Conservation (phyloP, 2,329 filamentous ascomycete species). For the Sarocladium strictum region DNA sequence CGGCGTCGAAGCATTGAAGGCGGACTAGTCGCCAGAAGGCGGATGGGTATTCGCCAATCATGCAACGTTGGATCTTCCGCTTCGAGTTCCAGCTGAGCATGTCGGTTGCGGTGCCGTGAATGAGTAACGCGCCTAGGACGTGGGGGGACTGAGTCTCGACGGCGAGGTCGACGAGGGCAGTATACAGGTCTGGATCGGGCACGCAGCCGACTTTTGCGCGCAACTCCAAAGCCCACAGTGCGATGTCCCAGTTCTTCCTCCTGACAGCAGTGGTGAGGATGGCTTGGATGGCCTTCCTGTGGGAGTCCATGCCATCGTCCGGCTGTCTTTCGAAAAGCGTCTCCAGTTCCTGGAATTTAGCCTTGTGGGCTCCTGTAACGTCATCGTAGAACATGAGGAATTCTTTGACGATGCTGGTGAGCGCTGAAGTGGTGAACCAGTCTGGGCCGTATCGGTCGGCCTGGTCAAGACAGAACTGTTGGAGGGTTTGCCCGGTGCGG, state of each 20-base stretch:
- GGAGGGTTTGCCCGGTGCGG: slow-evolving; percentile 25
- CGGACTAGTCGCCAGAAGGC: slow-evolving; percentile 21
- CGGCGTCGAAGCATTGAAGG: slow-evolving; percentile 22
- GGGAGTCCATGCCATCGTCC: slow-evolving; percentile 19
- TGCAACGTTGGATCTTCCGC: slow-evolving; percentile 17
- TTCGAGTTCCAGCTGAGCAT: slow-evolving; percentile 21
- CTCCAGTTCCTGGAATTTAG: slow-evolving; percentile 21
- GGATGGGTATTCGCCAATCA: slow-evolving; percentile 19
- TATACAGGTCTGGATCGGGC: slow-evolving; percentile 27
- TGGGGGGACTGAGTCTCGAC: slow-evolving; percentile 23
- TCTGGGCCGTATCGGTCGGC: slow-evolving; percentile 35
- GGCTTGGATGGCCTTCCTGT: slow-evolving; percentile 29
- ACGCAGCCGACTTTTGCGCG: slow-evolving; percentile 16
- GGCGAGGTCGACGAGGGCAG: slow-evolving; percentile 31
- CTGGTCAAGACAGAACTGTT: slow-evolving; percentile 34
- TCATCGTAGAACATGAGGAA: slow-evolving; percentile 33
- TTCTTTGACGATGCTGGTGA: slow-evolving; percentile 35
- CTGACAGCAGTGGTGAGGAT: slow-evolving; percentile 27
- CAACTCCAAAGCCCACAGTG: slow-evolving; percentile 24
- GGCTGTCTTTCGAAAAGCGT: slow-evolving; percentile 20
- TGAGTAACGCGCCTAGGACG: slow-evolving; percentile 24
- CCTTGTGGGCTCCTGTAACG: slow-evolving; percentile 12
- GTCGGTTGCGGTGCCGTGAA: slow-evolving; percentile 26
- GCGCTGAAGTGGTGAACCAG: slow-evolving; percentile 35
- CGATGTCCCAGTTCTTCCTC: slow-evolving; percentile 23